Percentiles rank a stretch among this genome's conserved stretches.
Conservation (phyloP, 192 early-diverging fungal species). For the Geranomyces variabilis region DNA sequence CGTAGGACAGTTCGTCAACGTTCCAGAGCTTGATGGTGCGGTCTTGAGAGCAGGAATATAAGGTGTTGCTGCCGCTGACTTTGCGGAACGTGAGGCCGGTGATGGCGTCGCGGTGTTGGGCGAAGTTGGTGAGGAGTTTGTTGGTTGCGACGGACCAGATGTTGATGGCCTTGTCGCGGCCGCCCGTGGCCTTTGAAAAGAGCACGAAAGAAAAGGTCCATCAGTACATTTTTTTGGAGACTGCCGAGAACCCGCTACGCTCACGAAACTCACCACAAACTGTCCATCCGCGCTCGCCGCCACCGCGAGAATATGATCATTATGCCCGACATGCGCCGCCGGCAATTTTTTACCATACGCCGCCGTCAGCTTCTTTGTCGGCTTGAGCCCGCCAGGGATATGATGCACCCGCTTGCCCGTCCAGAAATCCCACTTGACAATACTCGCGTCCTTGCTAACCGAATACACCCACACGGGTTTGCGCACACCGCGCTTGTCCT, state of each 20-base stretch:
- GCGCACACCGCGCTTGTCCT: not conserved
- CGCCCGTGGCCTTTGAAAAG: slow-evolving; percentile 74
- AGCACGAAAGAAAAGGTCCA: not conserved
- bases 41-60: slow-evolving; percentile 89
- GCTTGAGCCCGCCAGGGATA: slow-evolving; percentile 78
- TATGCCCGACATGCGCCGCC: slow-evolving; percentile 48
- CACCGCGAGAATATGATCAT: slow-evolving; percentile 49
- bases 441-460: slow-evolving; percentile 88
- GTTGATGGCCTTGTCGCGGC: slow-evolving; percentile 86
- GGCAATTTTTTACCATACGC: slow-evolving; percentile 39
- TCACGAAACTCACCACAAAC: slow-evolving; percentile 63
- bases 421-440: slow-evolving; percentile 87
- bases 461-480: slow-evolving; percentile 70
- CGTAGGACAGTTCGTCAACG: slow-evolving; percentile 84
- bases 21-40: slow-evolving; percentile 98
- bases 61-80: slow-evolving; percentile 67
- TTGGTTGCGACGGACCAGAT: slow-evolving; percentile 87
- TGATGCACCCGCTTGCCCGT: slow-evolving; percentile 69
- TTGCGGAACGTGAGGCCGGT: slow-evolving; percentile 83
- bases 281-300: slow-evolving; percentile 55
- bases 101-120: slow-evolving; percentile 91
- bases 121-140: slow-evolving; percentile 72
- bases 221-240: not conserved
- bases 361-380: slow-evolving; percentile 52
- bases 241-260: too few species aligned